Evolutionary conservation across 169 alveolate genomes (phyloP), one percentile per base, ranked within the genome.

Genomic region (Plasmodium gallinaceum): DNA sequence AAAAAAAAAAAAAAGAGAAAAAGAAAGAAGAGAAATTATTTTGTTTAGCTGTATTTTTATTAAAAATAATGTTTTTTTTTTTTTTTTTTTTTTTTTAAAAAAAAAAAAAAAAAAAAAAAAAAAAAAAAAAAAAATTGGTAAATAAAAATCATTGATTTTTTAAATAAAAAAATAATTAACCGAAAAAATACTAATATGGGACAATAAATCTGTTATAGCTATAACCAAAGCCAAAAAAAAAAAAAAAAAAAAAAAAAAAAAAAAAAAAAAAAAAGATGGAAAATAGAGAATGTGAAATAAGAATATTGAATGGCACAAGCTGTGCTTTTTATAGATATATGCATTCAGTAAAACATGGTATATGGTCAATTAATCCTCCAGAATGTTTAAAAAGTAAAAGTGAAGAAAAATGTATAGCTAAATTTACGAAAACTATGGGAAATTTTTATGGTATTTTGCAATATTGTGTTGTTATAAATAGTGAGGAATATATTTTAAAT

Each of bases 341-440:
- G 92, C 92, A 86, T 62, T 72, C 87, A 86, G 92, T 86, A 6
- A 86, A 86, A 71, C 92, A 86, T 70, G 92, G 92, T 1, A 12
- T 86, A 9, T 86, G 92, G 92, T 60, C 62, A 22, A 32, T 86
- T n/a, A 69, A 48, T 64, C 92, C 92, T 12, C 88, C 92, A 2
- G 92, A 86, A 43, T 71, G 92, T 42, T 58, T 86, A 86, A 86
- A 86, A 51, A 71, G 73, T 20, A 86, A 86, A 52, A 68, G 88
- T 7, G 92, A 86, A 61, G 88, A 61, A 60, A 86, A 71, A 69
- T 86, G 92, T 43, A 52, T 86, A 51, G 92, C 92, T 12, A 70
- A 60, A 37, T 86, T 86, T 71, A 86, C 92, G 14, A 86, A 86
- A 70, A 86, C 92, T 42, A 86, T 86, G 92, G 92, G 92, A 0